These are phyloP conservation scores for Trypanosomatidae sp. DNA, from an alignment of 208 protist genomes.

Conservation along the genomic window DNA sequence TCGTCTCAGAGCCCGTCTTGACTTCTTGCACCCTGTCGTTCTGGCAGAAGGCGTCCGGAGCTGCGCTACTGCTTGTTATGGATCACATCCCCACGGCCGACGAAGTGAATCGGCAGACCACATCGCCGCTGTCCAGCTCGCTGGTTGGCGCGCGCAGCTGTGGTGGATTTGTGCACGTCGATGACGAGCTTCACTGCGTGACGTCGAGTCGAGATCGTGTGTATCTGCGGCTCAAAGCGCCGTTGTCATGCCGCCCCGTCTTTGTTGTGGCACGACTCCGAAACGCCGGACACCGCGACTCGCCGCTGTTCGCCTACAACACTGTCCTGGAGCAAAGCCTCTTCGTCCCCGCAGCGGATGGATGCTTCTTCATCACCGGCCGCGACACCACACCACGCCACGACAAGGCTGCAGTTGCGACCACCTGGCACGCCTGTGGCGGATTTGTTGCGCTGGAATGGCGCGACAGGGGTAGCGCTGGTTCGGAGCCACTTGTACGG, in stretches of 20 bases:
- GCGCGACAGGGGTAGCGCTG: neutral
- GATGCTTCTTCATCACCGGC: conserved; percentile 17
- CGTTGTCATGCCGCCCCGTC: conserved; percentile 1
- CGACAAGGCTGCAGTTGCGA: neutral
- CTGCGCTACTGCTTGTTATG: conserved; percentile 6
- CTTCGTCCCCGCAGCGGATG: conserved; percentile 10
- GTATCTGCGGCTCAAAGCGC: conserved; percentile 10
- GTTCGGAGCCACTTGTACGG: neutral
- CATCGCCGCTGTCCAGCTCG: conserved; percentile 1
- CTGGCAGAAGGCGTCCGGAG: conserved; percentile 15
- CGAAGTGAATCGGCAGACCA: conserved; percentile 3
- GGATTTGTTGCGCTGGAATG: conserved; percentile 22
- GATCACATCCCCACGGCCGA: conserved; percentile 23
- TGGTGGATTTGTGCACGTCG: conserved; percentile 28
- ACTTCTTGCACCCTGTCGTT: conserved; percentile 42
- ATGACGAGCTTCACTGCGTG: conserved; percentile 17
- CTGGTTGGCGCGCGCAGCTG: conserved; percentile 15
- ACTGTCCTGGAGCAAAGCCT: conserved; percentile 9
- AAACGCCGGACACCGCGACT: conserved; percentile 3
- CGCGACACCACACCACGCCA: neutral
- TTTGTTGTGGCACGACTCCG: conserved; percentile 26
- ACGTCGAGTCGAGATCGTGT: conserved; percentile 12
- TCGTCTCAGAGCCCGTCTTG: conserved; percentile 52
- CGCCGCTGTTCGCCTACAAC: conserved; percentile 28
- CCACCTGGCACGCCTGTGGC: conserved; percentile 7